These are phyloP conservation scores for Lepiota venenata DNA, from an alignment of 768 basidiomycete genomes.

Conservation along the genomic window DNA sequence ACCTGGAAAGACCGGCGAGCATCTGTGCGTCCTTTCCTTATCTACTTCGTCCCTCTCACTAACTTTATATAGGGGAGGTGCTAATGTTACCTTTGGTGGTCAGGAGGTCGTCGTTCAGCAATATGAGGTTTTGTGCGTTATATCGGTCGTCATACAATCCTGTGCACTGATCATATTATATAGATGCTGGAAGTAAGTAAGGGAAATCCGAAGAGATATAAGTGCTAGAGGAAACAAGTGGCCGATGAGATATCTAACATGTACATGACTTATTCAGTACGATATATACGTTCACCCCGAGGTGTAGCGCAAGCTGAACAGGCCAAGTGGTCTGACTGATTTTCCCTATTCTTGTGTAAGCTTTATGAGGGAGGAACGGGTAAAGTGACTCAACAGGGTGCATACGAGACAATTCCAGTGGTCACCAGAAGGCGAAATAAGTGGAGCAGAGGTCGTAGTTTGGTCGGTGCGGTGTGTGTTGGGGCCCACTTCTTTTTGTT, in stretches of 20 bases:
- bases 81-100: constrained; percentile 45
- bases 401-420: constrained; percentile 59
- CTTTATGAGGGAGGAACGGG: constrained; percentile 1
- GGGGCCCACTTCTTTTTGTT: neutral
- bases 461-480: constrained; percentile 12
- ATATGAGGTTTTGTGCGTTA: constrained; percentile 47
- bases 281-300: constrained; percentile 34
- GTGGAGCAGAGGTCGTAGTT: neutral
- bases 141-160: neutral
- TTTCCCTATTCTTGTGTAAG: constrained; percentile 34
- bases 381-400: constrained; percentile 50
- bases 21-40: constrained; percentile 46
- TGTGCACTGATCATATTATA: neutral
- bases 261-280: neutral
- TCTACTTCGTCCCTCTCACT: neutral
- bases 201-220: too few species aligned
- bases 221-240: neutral
- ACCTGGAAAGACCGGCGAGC: constrained; percentile 73
- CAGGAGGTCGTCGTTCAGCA: constrained; percentile 35
- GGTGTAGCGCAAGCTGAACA: constrained; percentile 62
- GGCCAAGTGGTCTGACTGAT: constrained; percentile 49
- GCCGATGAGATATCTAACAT: neutral
- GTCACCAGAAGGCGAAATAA: neutral
- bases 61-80: constrained; percentile 30
- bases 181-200: constrained; percentile 38